Conservation (phyloP, 106 monocot genomes). For the Allium cepa region DNA sequence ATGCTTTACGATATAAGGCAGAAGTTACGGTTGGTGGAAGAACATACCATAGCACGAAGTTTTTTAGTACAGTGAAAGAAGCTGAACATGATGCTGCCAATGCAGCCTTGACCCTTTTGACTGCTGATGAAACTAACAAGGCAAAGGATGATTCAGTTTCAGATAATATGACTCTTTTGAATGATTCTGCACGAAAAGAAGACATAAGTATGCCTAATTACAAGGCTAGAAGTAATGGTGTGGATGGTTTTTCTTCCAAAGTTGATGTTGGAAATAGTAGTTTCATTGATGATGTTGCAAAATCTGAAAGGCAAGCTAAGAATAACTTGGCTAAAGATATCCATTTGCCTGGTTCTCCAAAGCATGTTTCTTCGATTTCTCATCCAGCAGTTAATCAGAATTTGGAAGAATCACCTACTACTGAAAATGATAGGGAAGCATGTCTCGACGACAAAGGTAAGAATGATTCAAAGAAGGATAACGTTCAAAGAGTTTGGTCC, state of each 20-base stretch:
- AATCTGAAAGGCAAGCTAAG: slow-evolving; percentile 76
- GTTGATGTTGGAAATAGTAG: slow-evolving; percentile 47
- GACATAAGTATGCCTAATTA: slow-evolving; percentile 43
- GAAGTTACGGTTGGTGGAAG: slow-evolving; percentile 51
- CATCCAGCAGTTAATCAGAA: too few relatives aligned
- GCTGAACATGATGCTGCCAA: slow-evolving; percentile 73
- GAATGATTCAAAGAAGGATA: too few relatives aligned
- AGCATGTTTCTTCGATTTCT: too few relatives aligned
- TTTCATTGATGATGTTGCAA: slow-evolving; percentile 49
- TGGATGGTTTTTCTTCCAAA: slow-evolving; percentile 37
- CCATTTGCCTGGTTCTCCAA: too few relatives aligned
- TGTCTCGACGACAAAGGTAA: too few relatives aligned
- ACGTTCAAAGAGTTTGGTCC: too few relatives aligned
- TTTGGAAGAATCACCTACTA: too few relatives aligned
- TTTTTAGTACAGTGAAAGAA: slow-evolving; percentile 42
- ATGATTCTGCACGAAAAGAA: slow-evolving; percentile 50
- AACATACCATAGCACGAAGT: slow-evolving; percentile 39
- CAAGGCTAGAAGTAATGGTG: slow-evolving; percentile 27
- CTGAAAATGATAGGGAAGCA: too few relatives aligned
- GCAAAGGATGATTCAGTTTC: slow-evolving; percentile 8
- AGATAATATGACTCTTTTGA: slow-evolving; percentile 54
- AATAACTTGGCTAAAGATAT: slow-evolving; percentile 52
- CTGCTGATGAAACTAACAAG: neutral
- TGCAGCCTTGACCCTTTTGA: slow-evolving; percentile 42
- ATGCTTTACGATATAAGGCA: slow-evolving; percentile 39